Evolutionary conservation across 2,329 filamentous ascomycete genomes (phyloP).

Genomic region (Geosmithia flava): DNA sequence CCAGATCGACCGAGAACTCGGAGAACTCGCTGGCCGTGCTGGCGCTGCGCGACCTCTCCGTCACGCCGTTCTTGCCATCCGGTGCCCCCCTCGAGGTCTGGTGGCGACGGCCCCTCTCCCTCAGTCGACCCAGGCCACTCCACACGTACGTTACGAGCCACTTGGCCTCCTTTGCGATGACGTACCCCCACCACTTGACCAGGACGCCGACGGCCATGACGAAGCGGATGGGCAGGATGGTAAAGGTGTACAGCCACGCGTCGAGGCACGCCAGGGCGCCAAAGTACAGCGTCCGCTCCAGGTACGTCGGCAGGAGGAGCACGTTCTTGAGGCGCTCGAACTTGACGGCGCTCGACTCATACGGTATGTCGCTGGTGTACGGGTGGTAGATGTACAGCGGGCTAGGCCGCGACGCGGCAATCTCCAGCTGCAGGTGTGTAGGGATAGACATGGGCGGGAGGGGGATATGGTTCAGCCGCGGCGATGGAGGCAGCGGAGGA

Average conservation of each 20-base stretch:
- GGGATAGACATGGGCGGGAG: slow-evolving; percentile 55
- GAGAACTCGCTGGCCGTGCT: slow-evolving; percentile 17
- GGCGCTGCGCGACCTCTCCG: slow-evolving; percentile 23
- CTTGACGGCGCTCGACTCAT: slow-evolving; percentile 87
- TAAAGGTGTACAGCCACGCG: slow-evolving; percentile 94
- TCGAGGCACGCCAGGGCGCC: slow-evolving; percentile 86
- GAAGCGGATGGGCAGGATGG: slow-evolving; percentile 84
- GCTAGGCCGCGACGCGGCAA: slow-evolving; percentile 49
- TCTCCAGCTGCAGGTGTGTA: slow-evolving; percentile 51
- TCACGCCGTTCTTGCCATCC: slow-evolving; percentile 16
- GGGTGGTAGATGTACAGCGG: slow-evolving; percentile 55
- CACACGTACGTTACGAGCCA: slow-evolving; percentile 70
- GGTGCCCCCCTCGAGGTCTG: slow-evolving; percentile 18
- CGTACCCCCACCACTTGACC: slow-evolving; percentile 63
- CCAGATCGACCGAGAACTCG: slow-evolving; percentile 7
- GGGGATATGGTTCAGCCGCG: slow-evolving; percentile 42
- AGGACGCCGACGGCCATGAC: slow-evolving; percentile 68
- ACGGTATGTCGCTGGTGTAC: slow-evolving; percentile 49
- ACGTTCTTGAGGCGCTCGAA: slow-evolving; percentile 88
- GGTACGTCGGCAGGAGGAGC: slow-evolving; percentile 63
- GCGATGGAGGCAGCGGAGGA: slow-evolving; percentile 23
- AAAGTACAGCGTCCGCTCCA: slow-evolving; percentile 80
- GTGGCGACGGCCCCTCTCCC: slow-evolving; percentile 40
- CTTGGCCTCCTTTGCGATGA: slow-evolving; percentile 56
- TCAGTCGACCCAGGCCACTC: slow-evolving; percentile 66